Evolutionary conservation across 371 early-diverging fungal genomes (phyloP).

Genomic region (Apophysomyces sp.): DNA sequence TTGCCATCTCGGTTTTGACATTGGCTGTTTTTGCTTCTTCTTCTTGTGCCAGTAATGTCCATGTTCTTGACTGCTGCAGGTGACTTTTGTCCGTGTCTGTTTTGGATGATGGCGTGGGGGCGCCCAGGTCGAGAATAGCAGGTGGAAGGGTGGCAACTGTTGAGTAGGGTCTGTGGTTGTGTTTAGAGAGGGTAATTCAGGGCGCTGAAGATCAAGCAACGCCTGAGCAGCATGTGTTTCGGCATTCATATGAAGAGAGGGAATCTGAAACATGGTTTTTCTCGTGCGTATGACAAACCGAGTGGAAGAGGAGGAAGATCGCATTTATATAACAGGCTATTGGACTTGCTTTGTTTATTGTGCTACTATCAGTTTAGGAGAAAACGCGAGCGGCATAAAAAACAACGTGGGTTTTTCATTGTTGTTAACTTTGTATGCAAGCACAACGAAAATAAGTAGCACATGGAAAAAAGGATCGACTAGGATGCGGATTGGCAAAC

Average conservation of each 20-base stretch:
- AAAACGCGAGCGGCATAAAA: background rate
- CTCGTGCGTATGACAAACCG: too few species aligned
- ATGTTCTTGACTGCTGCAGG: background rate
- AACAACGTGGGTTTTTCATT: background rate
- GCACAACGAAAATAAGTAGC: background rate
- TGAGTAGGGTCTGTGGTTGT: background rate
- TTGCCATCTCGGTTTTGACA: constrained; percentile 23
- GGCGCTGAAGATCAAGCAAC: background rate
- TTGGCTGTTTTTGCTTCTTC: background rate
- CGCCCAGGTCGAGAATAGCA: background rate
- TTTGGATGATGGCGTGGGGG: background rate
- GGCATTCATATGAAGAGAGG: background rate
- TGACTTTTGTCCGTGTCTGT: background rate
- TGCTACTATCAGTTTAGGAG: background rate
- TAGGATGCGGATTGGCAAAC: background rate
- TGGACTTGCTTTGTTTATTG: background rate
- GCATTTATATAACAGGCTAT: background rate
- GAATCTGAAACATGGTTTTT: background rate
- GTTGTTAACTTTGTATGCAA: background rate
- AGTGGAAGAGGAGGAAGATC: background rate
- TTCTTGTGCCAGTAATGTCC: background rate
- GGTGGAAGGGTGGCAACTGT: background rate
- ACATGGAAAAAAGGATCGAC: background rate
- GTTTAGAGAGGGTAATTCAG: background rate
- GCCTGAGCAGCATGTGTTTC: background rate